Percentiles rank a stretch among this genome's conserved stretches.
Evolutionary conservation across 352 stramenopile genomes (phyloP).

Genomic region (Globisporangium polare): DNA sequence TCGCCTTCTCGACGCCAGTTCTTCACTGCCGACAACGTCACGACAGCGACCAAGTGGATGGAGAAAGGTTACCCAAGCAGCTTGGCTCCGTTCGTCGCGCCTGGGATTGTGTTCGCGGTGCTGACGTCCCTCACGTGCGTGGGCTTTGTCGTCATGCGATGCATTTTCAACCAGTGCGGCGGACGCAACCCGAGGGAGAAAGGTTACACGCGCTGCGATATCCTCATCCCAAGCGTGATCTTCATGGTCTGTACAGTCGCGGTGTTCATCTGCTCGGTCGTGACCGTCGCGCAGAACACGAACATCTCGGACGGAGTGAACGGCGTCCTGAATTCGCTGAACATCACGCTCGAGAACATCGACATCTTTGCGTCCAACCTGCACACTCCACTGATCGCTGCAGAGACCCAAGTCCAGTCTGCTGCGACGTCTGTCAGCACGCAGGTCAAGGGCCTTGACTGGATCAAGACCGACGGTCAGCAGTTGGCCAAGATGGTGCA

Average conservation of each 20-base stretch:
- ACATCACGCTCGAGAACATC: slow-evolving; percentile 68
- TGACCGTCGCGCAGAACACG: slow-evolving; percentile 72
- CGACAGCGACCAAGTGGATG: slow-evolving; percentile 61
- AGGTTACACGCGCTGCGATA: slow-evolving; percentile 76
- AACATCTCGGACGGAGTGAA: slow-evolving; percentile 72
- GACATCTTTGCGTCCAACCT: slow-evolving; percentile 73
- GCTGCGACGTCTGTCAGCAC: slow-evolving; percentile 37
- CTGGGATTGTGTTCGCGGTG: slow-evolving; percentile 70
- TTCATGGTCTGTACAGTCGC: slow-evolving; percentile 66
- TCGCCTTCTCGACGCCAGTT: slow-evolving; percentile 39
- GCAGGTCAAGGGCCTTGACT: slow-evolving; percentile 40
- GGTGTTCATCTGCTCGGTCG: slow-evolving; percentile 77
- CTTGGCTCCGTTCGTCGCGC: slow-evolving; percentile 61
- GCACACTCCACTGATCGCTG: slow-evolving; percentile 39
- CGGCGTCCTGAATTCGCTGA: slow-evolving; percentile 61
- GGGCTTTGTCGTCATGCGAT: slow-evolving; percentile 63
- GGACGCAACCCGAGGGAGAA: slow-evolving; percentile 70
- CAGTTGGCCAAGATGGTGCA: slow-evolving; percentile 55
- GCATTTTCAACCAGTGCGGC: slow-evolving; percentile 78
- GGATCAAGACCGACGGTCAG: slow-evolving; percentile 44
- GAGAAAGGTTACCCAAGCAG: slow-evolving; percentile 59
- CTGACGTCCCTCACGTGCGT: slow-evolving; percentile 52
- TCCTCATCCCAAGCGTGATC: slow-evolving; percentile 55
- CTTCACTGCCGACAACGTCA: slow-evolving; percentile 54
- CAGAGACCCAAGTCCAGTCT: slow-evolving; percentile 34